Base-by-base conservation (phyloP, 2,329 filamentous ascomycete genomes). In the Botrytis sinoallii region DNA sequence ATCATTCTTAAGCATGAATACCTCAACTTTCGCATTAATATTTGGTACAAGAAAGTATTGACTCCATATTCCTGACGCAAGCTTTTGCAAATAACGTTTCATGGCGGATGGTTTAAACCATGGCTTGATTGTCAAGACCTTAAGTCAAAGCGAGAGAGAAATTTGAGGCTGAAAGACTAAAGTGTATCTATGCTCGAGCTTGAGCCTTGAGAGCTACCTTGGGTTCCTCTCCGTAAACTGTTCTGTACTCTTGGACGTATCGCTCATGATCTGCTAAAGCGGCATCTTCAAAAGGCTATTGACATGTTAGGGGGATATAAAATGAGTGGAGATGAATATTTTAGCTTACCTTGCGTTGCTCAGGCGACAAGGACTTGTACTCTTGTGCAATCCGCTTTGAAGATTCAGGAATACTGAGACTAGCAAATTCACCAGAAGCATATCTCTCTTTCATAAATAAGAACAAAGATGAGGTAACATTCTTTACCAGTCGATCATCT, bases 401-500 rank as follows among this genome's bases (percentile, higher is more conserved):
- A 2, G 81, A 77, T 3, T 90, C 86, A 0, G 6, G 2, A 0
- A 82, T 0, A 0, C 71, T 12, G 73, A 89, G 84, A 65, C 84
- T 82, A 73, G 84, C 85, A 72, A 88, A 84, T 70, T 90, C 89
- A 32, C 85, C 85, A 64, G 82, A 85, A 2, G 75, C 75, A 8
- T 78, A 74, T 71, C 87, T 84, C 20, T 88, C 86, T 40, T 72
- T 77, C 60, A 75, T 48, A 81, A 88, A 92, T 7, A 78, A 72
- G 1, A 82, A 38, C 75, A 82, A 89, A 0, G 85, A 22, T 6
- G n/a, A 78, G 0, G 10, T 2, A 6, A 85, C 82, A 2, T 75
- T 75, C 80, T 87, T 89, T 67, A 87, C 84, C 22, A 80, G 78
- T 68, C 90, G 86, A 18, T 88, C 84, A 78, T 92, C 90, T 8